Evolutionary conservation across 1,284 basidiomycete species (phyloP).

Genomic region (Rhodotorula sp.): DNA sequence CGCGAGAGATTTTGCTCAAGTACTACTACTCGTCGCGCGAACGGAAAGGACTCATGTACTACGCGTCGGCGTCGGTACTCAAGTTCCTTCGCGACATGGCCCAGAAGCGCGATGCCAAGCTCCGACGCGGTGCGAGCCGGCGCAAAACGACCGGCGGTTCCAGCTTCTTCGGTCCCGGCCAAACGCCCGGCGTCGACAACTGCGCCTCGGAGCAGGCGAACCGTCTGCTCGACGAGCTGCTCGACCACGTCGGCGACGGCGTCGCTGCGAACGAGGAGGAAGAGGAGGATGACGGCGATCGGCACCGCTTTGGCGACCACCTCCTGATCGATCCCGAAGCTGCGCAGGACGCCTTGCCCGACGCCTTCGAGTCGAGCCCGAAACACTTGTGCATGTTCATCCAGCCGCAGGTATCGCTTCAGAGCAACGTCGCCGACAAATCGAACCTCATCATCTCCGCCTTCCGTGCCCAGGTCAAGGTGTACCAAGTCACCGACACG

Average conservation of each 20-base stretch:
- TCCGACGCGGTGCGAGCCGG: constrained; percentile 26
- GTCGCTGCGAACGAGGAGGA: constrained; percentile 25
- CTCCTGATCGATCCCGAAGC: constrained; percentile 40
- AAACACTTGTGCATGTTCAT: constrained; percentile 79
- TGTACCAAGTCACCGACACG: constrained; percentile 77
- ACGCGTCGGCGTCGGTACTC: constrained; percentile 59
- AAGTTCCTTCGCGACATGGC: constrained; percentile 79
- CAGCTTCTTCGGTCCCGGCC: constrained; percentile 7
- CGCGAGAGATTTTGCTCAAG: constrained; percentile 79
- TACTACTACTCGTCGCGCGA: constrained; percentile 83
- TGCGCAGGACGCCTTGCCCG: constrained; percentile 47
- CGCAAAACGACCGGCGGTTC: constrained; percentile 18
- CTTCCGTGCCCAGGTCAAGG: constrained; percentile 75
- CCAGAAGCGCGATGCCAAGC: constrained; percentile 50
- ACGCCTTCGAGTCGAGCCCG: constrained; percentile 54
- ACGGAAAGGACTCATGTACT: constrained; percentile 68
- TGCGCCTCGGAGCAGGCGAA: constrained; percentile 22
- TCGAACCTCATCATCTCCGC: constrained; percentile 76
- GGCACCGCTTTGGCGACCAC: constrained; percentile 27
- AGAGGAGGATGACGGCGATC: constrained; percentile 10
- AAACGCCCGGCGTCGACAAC: constrained; percentile 15
- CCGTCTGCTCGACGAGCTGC: constrained; percentile 46
- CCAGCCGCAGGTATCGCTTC: constrained; percentile 85
- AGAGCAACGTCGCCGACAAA: constrained; percentile 62
- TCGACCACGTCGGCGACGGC: constrained; percentile 40